Evolutionary conservation across 2,329 filamentous ascomycete genomes (phyloP).

Genomic region (Mycocentrospora acerina): DNA sequence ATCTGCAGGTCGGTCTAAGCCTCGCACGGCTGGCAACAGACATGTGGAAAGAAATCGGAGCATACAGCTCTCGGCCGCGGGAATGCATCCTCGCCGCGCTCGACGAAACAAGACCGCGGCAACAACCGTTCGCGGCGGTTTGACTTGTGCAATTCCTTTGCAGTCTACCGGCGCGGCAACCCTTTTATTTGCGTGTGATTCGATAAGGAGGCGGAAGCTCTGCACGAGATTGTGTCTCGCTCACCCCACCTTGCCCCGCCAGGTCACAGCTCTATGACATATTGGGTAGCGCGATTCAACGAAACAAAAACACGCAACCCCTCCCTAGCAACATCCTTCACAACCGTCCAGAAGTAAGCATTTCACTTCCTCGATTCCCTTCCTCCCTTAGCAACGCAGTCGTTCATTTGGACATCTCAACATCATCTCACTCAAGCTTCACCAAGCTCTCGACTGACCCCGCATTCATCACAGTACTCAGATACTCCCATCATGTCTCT

Average conservation of each 20-base stretch:
- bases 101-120: conserved; percentile 6
- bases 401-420: too few relatives aligned
- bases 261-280: too few relatives aligned
- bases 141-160: conserved; percentile 12
- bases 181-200: conserved; percentile 26
- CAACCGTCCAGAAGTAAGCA: too few relatives aligned
- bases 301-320: too few relatives aligned
- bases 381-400: too few relatives aligned
- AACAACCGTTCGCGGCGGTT: conserved; percentile 3
- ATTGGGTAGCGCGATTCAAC: too few relatives aligned
- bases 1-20: too few relatives aligned
- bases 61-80: conserved; percentile 25
- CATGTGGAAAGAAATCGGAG: background rate
- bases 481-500: conserved; percentile 73
- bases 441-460: conserved; percentile 14
- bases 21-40: background rate
- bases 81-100: conserved; percentile 9
- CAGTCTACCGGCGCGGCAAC: conserved; percentile 4
- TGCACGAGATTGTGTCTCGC: conserved; percentile 10
- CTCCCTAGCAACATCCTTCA: too few relatives aligned
- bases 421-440: background rate
- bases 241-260: conserved; percentile 14
- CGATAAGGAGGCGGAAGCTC: conserved; percentile 21
- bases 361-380: too few relatives aligned
- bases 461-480: conserved; percentile 18